Evolutionary conservation across 2,329 filamentous ascomycete genomes (phyloP), one percentile per base, ranked within the genome.

Genomic region (Corynespora cassiicola): DNA sequence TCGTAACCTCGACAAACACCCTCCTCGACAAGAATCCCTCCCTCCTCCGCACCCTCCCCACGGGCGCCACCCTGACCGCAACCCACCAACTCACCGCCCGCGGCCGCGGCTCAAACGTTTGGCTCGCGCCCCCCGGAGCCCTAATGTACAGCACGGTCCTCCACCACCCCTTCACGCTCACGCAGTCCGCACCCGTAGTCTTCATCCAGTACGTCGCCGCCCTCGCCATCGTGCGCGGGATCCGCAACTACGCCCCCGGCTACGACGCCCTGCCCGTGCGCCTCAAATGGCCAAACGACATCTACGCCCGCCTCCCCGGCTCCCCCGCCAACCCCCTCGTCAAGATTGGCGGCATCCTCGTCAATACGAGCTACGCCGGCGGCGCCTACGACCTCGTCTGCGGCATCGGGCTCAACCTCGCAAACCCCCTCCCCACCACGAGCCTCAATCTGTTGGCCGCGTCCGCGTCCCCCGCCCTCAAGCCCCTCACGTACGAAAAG

Each of bases 211-310:
- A 99, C 63, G 79, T 99, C 10, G 85, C 90, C 0, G 91, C 90
- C 1, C 81, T 99, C 29, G 91, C 94, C 25, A 87, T 92, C 26
- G 86, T 95, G 3, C 81, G 88, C 46, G 92, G 89, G 0, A 85
- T 97, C 47, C 85, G 88, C 48, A 79, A 77, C 17, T 97, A 97
- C 61, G 90, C 86, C 31, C 69, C 70, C 2, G 88, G 85, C 6
- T 97, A 95, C 66, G 76, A 81, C 5, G 75, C 82, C 0, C 68
- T 97, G 4, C 88, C 88, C 1, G 78, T 99, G 25, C 90, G 88
- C 63, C 72, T 99, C 20, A 99, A 99, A 68, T 99, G 94, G 94
- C 94, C 94, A 8, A 99, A 99, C 58, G 94, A 99, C 62, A 88
- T 99, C 37, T 74, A 75, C 55, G 70, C 68, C 0, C 58, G 57